phyloP scores from a whole-genome alignment of 768 basidiomycete species.

The Collybia sp. region DNA sequence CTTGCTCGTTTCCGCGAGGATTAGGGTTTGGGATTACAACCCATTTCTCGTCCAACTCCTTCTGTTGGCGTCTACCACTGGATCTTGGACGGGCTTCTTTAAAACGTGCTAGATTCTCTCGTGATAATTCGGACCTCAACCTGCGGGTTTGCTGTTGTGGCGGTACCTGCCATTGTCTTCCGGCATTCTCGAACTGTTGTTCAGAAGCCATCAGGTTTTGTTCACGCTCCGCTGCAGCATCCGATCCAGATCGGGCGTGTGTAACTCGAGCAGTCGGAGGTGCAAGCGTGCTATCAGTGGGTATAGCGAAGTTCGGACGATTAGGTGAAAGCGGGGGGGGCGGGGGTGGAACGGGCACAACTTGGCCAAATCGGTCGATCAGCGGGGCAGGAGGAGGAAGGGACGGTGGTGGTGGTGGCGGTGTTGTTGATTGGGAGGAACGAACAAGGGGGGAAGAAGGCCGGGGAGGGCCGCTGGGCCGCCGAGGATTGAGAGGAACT shows the following conservation, averaged over 20 bases:
- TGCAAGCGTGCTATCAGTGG: constrained; percentile 34
- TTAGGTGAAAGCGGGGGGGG: constrained; percentile 39
- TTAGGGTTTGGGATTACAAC: constrained; percentile 22
- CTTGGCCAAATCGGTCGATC: constrained; percentile 23
- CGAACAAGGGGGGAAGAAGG: constrained; percentile 31
- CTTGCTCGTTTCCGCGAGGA: constrained; percentile 23
- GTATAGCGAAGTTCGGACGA: constrained; percentile 39
- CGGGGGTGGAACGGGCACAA: constrained; percentile 7
- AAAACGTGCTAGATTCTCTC: constrained; percentile 20
- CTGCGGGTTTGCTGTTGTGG: constrained; percentile 11
- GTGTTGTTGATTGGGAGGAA: constrained; percentile 23
- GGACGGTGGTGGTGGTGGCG: constrained; percentile 23
- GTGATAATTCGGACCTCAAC: constrained; percentile 24
- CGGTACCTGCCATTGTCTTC: constrained; percentile 25
- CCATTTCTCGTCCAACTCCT: constrained; percentile 23
- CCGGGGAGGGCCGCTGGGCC: constrained; percentile 27
- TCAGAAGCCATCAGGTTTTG: constrained; percentile 34
- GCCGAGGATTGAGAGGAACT: constrained; percentile 33
- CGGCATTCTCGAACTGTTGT: constrained; percentile 23
- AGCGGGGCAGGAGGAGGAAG: constrained; percentile 12
- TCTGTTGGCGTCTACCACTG: constrained; percentile 16
- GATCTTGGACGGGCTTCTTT: constrained; percentile 9
- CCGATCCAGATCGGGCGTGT: constrained; percentile 45
- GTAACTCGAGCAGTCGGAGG: constrained; percentile 23
- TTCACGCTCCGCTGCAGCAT: constrained; percentile 48